Evolutionary conservation across 2,329 filamentous ascomycete species (phyloP).

Genomic region (Fusarium udum): DNA sequence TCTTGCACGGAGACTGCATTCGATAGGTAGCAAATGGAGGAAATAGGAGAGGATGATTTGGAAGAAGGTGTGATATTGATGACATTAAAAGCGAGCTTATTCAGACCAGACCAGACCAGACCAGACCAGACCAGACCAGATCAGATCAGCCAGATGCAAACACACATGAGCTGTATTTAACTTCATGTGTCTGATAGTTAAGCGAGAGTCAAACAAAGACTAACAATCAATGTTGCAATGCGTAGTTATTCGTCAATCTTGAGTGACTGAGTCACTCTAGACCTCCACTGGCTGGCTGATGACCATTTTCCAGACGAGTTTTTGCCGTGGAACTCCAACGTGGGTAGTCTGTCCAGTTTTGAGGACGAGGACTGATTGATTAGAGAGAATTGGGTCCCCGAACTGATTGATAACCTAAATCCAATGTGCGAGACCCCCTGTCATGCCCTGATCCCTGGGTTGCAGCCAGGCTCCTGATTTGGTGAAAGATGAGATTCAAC

Average conservation of each 20-base stretch:
- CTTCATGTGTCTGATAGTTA: background rate
- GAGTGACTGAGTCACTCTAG: background rate
- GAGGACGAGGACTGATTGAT: conserved; percentile 24
- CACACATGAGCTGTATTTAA: background rate
- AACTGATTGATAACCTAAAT: conserved; percentile 44
- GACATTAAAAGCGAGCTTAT: background rate
- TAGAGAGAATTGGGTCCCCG: conserved; percentile 16
- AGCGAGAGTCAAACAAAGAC: background rate
- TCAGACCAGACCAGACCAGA: background rate
- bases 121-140: background rate
- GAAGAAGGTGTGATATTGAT: background rate
- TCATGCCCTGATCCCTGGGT: conserved; percentile 6
- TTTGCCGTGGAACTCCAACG: background rate
- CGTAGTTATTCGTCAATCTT: background rate
- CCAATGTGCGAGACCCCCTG: conserved; percentile 12
- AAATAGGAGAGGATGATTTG: background rate
- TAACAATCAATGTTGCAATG: background rate
- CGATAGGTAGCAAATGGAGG: background rate
- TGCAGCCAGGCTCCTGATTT: background rate
- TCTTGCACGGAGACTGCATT: background rate
- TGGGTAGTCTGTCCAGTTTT: background rate
- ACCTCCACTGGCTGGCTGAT: background rate
- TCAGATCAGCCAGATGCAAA: background rate
- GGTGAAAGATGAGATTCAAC: background rate
- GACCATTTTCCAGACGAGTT: background rate